Conservation (phyloP, 192 early-diverging fungal genomes). For the Martensiomyces pterosporus region DNA sequence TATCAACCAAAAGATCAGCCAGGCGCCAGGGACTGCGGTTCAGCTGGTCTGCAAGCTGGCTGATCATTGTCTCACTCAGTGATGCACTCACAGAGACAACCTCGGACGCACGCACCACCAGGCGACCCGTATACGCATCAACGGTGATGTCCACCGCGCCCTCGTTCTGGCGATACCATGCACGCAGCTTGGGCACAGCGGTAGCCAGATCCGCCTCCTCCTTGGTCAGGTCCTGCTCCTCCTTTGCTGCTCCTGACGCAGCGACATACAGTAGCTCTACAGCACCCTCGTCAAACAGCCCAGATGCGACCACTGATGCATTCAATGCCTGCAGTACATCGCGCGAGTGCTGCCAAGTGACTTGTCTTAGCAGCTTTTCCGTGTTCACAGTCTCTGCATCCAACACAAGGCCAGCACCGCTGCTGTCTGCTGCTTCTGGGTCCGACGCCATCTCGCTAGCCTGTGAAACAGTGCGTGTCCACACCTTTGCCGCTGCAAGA, state of each 20-base stretch:
- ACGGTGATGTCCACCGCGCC: constrained; percentile 45
- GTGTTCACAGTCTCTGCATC: constrained; percentile 25
- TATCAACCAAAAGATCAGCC: constrained; percentile 36
- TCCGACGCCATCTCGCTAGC: constrained; percentile 1
- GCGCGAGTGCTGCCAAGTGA: constrained; percentile 36
- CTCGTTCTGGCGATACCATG: constrained; percentile 42
- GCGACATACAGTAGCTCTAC: constrained; percentile 30
- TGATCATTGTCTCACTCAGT: constrained; percentile 33
- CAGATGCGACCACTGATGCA: constrained; percentile 12
- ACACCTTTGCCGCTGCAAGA: constrained; percentile 10
- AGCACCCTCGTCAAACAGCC: constrained; percentile 19
- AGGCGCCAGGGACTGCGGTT: constrained; percentile 42
- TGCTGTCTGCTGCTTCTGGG: not conserved
- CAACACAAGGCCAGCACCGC: constrained; percentile 7
- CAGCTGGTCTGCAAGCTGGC: constrained; percentile 36
- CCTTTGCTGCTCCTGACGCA: constrained; percentile 14
- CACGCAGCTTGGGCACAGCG: constrained; percentile 30
- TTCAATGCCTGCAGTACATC: constrained; percentile 30
- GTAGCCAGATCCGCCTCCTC: constrained; percentile 10
- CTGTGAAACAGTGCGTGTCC: constrained; percentile 34
- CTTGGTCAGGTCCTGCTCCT: constrained; percentile 6
- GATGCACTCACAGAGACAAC: constrained; percentile 18
- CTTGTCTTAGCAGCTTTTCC: constrained; percentile 31
- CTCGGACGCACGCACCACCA: constrained; percentile 40
- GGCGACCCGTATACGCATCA: constrained; percentile 30